Conservation (phyloP, 23 red algal genomes). For the Chondrus crispus region DNA sequence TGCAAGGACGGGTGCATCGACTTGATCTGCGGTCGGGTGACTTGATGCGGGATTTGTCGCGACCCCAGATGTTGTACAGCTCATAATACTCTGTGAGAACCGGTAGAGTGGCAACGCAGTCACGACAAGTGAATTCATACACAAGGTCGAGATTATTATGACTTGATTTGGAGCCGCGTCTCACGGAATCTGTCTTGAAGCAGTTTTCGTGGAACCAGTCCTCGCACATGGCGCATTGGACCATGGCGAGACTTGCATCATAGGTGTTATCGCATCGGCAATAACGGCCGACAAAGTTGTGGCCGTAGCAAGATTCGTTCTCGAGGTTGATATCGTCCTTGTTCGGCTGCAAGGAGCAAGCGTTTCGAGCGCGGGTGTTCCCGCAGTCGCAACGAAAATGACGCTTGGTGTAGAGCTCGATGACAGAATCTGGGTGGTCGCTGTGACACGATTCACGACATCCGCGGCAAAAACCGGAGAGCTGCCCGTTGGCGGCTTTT, state of each 20-base stretch:
- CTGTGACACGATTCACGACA: conserved; percentile 65
- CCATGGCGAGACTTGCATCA: conserved; percentile 40
- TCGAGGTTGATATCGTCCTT: conserved; percentile 36
- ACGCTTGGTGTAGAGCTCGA: conserved; percentile 72
- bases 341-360: conserved; percentile 9
- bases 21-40: not conserved
- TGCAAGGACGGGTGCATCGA: conserved; percentile 21
- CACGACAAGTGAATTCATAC: conserved; percentile 69
- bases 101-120: conserved; percentile 46
- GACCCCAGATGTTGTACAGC: conserved; percentile 3
- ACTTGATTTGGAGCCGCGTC: not conserved
- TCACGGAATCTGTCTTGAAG: not conserved
- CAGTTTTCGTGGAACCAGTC: conserved; percentile 76
- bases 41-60: not conserved
- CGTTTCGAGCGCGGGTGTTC: conserved; percentile 45
- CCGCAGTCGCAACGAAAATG: conserved; percentile 74
- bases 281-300: conserved; percentile 58
- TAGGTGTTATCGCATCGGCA: conserved; percentile 63
- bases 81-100: conserved; percentile 57
- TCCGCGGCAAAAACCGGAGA: conserved; percentile 61
- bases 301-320: conserved; percentile 46
- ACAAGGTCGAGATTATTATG: not conserved
- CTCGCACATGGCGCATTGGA: conserved; percentile 73
- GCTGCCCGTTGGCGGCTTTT: not conserved
- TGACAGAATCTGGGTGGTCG: conserved; percentile 51